Base-by-base conservation (phyloP, 352 stramenopile species). In the Elongisporangium senticosum region DNA sequence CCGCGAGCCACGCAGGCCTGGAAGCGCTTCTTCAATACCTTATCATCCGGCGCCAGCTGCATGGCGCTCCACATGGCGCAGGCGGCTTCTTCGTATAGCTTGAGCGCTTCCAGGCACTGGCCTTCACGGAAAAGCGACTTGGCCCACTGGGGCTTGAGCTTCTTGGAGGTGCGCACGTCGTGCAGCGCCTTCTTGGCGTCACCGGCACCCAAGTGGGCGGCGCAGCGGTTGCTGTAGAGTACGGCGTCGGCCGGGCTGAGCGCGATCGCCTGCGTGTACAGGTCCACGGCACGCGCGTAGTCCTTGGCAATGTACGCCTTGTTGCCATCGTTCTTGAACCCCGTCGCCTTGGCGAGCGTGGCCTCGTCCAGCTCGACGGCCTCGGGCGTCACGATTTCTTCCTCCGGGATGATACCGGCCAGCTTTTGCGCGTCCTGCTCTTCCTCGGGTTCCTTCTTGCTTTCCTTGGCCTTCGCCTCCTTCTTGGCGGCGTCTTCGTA, bases 71-170 rank as follows among this genome's bases (percentile, higher is more conserved):
- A 93, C 71, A 90, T 82, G 3, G 80, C 75, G 23, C 71, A 80
- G 4, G 84, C 84, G 6, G 84, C 81, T 49, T 93, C 84, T 62
- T 93, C 84, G 53, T 72, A 93, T 13, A 86, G 67, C 51, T 73
- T 69, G 19, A 94, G 71, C 26, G 79, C 73, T 53, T 94, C 84
- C 14, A 94, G 67, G 58, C 82, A 91, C 74, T 94, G 82, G 15
- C 82, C 82, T 63, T 94, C 84, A n/a, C 84, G 82, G 68, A 89
- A 94, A 43, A 87, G 67, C 24, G 84, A 82, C 68, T 94, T 94
- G 53, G 83, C 65, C 84, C 84, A 94, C 24, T 94, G 69, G 1
- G 84, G 84, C 64, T 85, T 85, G 55, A 94, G 68, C 64, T 94
- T 90, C 69, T 89, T 88, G 17, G 79, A 80, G 49, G 91, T 56